Evolutionary conservation across 331 rosid genomes (phyloP), one percentile per base, ranked within the genome.

Genomic region (Malus hybrid): DNA sequence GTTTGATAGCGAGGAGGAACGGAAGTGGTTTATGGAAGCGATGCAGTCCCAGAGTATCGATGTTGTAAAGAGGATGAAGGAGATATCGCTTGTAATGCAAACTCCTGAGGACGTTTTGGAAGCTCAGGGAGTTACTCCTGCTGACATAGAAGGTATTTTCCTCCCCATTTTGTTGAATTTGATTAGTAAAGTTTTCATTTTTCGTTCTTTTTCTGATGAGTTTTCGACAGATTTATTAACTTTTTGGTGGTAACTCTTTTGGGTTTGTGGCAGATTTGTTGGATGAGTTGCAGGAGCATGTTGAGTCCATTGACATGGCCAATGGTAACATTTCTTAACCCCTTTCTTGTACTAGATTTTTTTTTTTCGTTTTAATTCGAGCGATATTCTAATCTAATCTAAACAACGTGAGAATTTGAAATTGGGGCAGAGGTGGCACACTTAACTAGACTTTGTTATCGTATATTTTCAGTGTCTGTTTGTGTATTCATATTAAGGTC

Each of bases 201-300:
- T 54, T 63, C 4, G 6, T 55, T 4, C 6, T 65, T 8, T 22
- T 78, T 6, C 5, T 5, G 67, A 44, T 24, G 19, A 19, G 56
- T 34, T 18, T 50, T 15, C 42, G 5, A 34, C 29, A 24, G 0
- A 60, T 22, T 42, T 44, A 60, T 72, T 60, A 36, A 76, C 31
- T 7, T 3, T 31, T 10, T 39, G 22, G 60, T 27, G 20, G 24
- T 52, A 24, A 50, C 57, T 27, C 6, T 1, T 2, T 62, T 62
- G 62, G 75, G 71, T 59, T 66, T 60, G 32, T 69, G 84, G 77
- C 87, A 95, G 99, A 62, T 78, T 36, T 95, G 92, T 83, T 95
- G 86, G 99, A 95, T 78, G 99, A 95, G 83, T 78, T 95, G 84
- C 96, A 92, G 70, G 99, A 95, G 85, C 99, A 95, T 62, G 97